phyloP scores from a whole-genome alignment of 805 yeast species.

The Isabelozyma gotoi region DNA sequence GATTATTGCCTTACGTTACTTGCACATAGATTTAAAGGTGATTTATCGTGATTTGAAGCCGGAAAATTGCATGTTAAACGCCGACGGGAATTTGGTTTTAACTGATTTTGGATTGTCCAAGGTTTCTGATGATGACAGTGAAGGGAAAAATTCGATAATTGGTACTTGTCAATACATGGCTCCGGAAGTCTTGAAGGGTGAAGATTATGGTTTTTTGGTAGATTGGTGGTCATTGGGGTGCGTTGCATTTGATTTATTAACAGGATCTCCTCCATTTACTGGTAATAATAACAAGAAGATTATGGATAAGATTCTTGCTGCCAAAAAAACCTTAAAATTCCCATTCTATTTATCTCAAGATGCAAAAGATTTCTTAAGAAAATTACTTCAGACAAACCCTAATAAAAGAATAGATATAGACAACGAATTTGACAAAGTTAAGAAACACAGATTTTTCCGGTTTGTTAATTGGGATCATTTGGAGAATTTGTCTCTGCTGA shows the following conservation, averaged over 20 bases:
- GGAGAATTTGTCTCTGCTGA: conserved; percentile 17
- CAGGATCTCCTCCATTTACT: conserved; percentile 46
- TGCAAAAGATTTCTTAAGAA: conserved; percentile 41
- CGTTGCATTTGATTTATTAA: conserved; percentile 42
- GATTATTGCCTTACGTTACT: conserved; percentile 38
- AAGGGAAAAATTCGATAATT: conserved; percentile 31
- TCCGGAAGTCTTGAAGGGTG: conserved; percentile 44
- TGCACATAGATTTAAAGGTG: conserved; percentile 37
- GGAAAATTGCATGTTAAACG: conserved; percentile 45
- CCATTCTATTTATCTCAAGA: conserved; percentile 42
- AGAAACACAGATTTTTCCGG: conserved; percentile 40
- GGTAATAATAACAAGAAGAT: conserved; percentile 41
- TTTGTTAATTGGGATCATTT: conserved; percentile 36
- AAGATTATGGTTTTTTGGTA: conserved; percentile 39
- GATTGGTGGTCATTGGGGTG: conserved; percentile 52
- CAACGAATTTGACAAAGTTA: conserved; percentile 28
- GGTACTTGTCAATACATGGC: conserved; percentile 51
- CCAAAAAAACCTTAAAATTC: conserved; percentile 32
- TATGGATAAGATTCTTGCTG: conserved; percentile 35
- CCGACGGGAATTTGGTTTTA: conserved; percentile 40
- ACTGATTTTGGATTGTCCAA: conserved; percentile 47
- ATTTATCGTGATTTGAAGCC: conserved; percentile 46
- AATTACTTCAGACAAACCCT: conserved; percentile 36
- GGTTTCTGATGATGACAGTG: conserved; percentile 22
- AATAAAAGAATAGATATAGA: conserved; percentile 35